These are phyloP conservation scores for Russula lepida DNA, from an alignment of 768 basidiomycete genomes.

Conservation along the genomic window DNA sequence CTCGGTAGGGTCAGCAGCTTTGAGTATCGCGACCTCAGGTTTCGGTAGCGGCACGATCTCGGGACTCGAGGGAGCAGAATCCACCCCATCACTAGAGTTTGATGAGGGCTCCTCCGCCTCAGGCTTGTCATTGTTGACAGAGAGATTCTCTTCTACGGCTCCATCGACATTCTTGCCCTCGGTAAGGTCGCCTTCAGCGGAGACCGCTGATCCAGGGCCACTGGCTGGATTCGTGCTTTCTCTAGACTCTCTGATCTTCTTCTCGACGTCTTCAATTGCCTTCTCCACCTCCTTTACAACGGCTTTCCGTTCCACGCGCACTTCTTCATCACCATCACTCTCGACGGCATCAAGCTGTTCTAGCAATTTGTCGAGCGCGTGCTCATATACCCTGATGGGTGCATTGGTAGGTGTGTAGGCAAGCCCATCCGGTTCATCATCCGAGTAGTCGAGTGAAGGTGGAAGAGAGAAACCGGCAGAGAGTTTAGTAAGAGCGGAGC, in stretches of 20 bases:
- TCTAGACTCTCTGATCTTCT: conserved; percentile 1
- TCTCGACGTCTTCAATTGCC: conserved; percentile 48
- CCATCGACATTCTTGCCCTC: not conserved
- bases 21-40: not conserved
- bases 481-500: not conserved
- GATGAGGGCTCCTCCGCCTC: not conserved
- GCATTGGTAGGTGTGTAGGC: conserved; percentile 56
- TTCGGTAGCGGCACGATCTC: not conserved
- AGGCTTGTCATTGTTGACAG: not conserved
- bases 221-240: not conserved
- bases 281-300: conserved; percentile 52
- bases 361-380: conserved; percentile 55
- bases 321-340: conserved; percentile 46
- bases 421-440: conserved; percentile 29
- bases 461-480: conserved; percentile 13
- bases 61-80: not conserved
- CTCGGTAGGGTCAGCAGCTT: too few relatives aligned
- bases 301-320: conserved; percentile 43
- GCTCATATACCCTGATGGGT: conserved; percentile 51
- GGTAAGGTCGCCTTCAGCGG: not conserved
- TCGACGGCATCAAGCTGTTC: conserved; percentile 60
- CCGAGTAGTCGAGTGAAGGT: conserved; percentile 7
- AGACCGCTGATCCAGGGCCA: not conserved
- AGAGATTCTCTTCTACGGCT: not conserved
- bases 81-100: not conserved